phyloP scores from a whole-genome alignment of 202 grass and related monocot genomes.

The Saccharum hybrid region DNA sequence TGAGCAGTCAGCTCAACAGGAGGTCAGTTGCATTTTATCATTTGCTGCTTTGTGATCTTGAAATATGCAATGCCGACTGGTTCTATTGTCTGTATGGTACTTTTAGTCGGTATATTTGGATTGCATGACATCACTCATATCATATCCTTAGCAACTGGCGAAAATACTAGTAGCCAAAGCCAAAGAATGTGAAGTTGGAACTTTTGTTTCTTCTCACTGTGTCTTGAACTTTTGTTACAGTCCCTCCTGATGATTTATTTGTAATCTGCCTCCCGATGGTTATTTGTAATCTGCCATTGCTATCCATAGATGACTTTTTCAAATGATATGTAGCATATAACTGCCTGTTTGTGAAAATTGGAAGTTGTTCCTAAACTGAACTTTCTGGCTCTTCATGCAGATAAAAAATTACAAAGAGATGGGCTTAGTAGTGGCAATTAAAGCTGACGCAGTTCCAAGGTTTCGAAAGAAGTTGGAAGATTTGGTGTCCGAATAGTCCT shows the following conservation, averaged over 20 bases:
- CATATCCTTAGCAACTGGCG: neutral
- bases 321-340: neutral
- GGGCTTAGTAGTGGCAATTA: constrained; percentile 72
- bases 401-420: constrained; percentile 84
- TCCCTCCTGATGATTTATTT: neutral
- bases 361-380: neutral
- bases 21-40: constrained; percentile 53
- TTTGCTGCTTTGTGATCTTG: constrained; percentile 23
- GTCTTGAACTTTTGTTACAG: neutral
- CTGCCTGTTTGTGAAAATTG: neutral
- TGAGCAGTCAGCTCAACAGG: constrained; percentile 55
- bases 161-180: neutral
- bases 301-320: neutral
- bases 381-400: constrained; percentile 41
- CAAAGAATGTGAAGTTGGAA: constrained; percentile 14
- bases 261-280: too few species aligned
- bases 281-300: neutral
- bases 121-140: neutral
- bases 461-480: constrained; percentile 61
- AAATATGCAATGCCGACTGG: neutral
- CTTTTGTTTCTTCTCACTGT: neutral
- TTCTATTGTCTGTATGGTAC: constrained; percentile 19
- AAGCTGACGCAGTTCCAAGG: constrained; percentile 61
- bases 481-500: constrained; percentile 44
- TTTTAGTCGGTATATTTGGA: neutral